Evolutionary conservation across 2,329 filamentous ascomycete genomes (phyloP).

Genomic region (Cercospora citrullina): DNA sequence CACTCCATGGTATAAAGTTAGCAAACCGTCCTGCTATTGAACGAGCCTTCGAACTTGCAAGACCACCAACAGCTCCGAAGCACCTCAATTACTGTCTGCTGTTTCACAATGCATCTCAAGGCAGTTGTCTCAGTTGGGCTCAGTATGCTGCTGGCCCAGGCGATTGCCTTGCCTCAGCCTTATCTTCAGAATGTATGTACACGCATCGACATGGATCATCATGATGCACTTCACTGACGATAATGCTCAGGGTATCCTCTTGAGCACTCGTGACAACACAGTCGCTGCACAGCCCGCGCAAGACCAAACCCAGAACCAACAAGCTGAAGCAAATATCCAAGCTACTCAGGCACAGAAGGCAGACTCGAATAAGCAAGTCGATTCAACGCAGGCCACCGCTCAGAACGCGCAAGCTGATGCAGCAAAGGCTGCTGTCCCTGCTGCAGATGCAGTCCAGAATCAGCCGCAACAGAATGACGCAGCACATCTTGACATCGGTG

Average conservation of each 20-base stretch:
- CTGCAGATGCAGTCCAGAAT: background rate
- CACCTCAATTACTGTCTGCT: background rate
- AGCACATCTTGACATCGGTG: background rate
- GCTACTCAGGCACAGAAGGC: background rate
- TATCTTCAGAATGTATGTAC: background rate
- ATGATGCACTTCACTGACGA: background rate
- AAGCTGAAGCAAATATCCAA: background rate
- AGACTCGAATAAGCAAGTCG: background rate
- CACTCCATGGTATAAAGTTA: background rate
- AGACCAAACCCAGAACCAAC: background rate
- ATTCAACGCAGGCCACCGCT: background rate
- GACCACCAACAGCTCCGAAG: background rate
- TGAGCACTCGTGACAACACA: background rate
- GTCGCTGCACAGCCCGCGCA: background rate
- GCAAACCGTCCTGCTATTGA: background rate
- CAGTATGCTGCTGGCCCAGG: background rate
- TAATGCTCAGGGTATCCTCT: background rate
- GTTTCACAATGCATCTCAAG: background rate
- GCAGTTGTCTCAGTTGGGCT: background rate
- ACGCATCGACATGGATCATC: too few species aligned
- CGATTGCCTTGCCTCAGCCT: background rate
- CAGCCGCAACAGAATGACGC: background rate
- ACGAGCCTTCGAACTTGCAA: background rate
- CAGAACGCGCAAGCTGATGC: background rate
- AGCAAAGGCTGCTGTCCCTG: background rate